Conservation (phyloP, 257 asterid species). For the Solanum rostratum region DNA sequence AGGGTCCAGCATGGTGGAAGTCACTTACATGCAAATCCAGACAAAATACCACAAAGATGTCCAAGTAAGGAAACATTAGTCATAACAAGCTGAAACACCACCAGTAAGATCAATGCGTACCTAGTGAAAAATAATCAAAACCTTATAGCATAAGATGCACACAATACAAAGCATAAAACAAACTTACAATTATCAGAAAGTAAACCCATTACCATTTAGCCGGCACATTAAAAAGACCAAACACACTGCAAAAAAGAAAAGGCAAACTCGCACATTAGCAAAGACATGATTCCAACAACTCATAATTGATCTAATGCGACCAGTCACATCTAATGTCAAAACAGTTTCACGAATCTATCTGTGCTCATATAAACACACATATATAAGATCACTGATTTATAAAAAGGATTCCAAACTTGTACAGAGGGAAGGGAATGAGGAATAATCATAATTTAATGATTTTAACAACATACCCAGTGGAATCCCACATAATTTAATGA, state of each 20-base stretch:
- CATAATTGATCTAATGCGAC: neutral
- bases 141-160: neutral
- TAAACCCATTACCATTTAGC: conserved; percentile 56
- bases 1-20: neutral
- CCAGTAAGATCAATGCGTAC: conserved; percentile 68
- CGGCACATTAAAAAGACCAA: conserved; percentile 94
- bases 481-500: neutral
- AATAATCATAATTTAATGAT: neutral
- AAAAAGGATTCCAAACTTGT: neutral
- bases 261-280: conserved; percentile 11
- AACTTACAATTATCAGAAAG: neutral
- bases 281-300: neutral
- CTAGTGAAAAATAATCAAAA: conserved; percentile 10
- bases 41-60: conserved; percentile 50
- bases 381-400: neutral
- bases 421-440: neutral
- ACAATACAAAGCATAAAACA: neutral
- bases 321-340: neutral
- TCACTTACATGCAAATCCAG: conserved; percentile 57
- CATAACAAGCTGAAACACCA: conserved; percentile 64
- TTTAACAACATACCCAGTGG: too few relatives aligned
- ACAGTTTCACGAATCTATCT: neutral
- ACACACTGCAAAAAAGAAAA: conserved; percentile 50
- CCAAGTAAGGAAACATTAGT: conserved; percentile 59
- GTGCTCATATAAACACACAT: neutral